Percentiles rank a stretch among this genome's conserved stretches.
These are phyloP conservation scores for Phytopythium cucurbitacearum DNA, from an alignment of 352 stramenopile genomes.

Conservation along the genomic window DNA sequence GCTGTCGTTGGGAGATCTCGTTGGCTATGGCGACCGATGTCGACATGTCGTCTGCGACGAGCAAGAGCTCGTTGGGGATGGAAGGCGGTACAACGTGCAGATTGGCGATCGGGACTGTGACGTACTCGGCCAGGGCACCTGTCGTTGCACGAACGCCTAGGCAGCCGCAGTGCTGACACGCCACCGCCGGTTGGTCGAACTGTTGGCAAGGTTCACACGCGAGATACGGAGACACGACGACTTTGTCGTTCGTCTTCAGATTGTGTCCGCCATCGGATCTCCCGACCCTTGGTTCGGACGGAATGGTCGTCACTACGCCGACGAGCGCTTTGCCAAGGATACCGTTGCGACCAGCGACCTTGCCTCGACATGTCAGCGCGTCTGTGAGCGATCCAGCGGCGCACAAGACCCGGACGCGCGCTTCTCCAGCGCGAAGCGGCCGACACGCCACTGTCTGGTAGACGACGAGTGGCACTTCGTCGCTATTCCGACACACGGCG, in stretches of 20 bases:
- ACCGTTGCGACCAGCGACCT: constrained; percentile 28
- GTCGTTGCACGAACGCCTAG: constrained; percentile 27
- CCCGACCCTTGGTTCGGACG: neutral
- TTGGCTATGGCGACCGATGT: constrained; percentile 29
- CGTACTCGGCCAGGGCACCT: constrained; percentile 34
- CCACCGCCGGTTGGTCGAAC: constrained; percentile 3
- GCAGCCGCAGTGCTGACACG: constrained; percentile 3
- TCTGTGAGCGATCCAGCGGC: constrained; percentile 31
- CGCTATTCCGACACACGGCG: constrained; percentile 25
- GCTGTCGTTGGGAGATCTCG: constrained; percentile 17
- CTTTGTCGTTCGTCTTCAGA: constrained; percentile 24
- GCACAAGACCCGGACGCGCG: constrained; percentile 29
- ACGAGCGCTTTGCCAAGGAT: constrained; percentile 40
- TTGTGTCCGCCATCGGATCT: neutral
- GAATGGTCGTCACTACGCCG: constrained; percentile 23
- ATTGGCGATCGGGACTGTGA: constrained; percentile 32
- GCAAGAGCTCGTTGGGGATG: constrained; percentile 36
- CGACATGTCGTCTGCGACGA: constrained; percentile 34
- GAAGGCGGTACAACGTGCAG: constrained; percentile 20
- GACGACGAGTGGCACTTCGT: constrained; percentile 24
- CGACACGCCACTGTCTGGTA: constrained; percentile 24
- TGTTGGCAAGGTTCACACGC: neutral
- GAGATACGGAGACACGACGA: constrained; percentile 28
- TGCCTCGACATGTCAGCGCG: constrained; percentile 22
- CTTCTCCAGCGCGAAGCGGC: constrained; percentile 13